Base-by-base conservation (phyloP, 1,139 yeast species). In the Lodderomyces oxycetoniae region DNA sequence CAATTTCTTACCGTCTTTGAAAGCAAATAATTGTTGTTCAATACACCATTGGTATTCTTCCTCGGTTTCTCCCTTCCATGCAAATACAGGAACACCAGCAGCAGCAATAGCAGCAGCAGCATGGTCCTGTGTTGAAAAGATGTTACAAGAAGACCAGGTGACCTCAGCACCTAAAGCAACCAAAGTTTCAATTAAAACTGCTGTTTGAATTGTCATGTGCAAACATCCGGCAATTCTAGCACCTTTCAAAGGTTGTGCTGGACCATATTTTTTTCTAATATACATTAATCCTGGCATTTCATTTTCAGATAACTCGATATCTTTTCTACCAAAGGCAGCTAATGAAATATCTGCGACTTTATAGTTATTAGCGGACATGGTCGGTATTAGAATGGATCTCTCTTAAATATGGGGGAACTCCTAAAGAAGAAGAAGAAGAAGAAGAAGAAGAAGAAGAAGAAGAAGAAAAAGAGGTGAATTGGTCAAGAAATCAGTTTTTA, bases 21-120 rank as follows among this genome's bases (percentile, higher is more conserved):
- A 91, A 45, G 98, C 88, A 61, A 85, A 88, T 68, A 91, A 82
- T 77, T 93, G 98, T 74, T 91, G 98, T 76, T 93, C 97, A 58
- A 91, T 88, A 79, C 99, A 91, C 99, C 99, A 91, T 59, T 80
- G 66, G 81, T 91, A 91, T 75, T 91, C 99, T 75, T 91, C 98
- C 70, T 91, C 99, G 67, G 98, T 87, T 79, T 91, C 98, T 64
- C 99, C 98, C 79, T 91, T 91, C 98, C 98, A 93, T 58, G 99
- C 99, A 55, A 88, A 93, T 50, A 93, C 99, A 62, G 99, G 98
- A 43, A 91, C 94, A 73, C 98, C 99, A 53, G 96, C 71, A 54
- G 98, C 98, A 55, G 99, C 99, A 67, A 93, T 91, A 57, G 98
- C 98, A 59, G 99, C 97, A 58, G 99, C 98, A 53, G 97, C 97